Evolutionary conservation across 23 red algal genomes (phyloP), one percentile per base, ranked within the genome.

Genomic region (Chondrus crispus): DNA sequence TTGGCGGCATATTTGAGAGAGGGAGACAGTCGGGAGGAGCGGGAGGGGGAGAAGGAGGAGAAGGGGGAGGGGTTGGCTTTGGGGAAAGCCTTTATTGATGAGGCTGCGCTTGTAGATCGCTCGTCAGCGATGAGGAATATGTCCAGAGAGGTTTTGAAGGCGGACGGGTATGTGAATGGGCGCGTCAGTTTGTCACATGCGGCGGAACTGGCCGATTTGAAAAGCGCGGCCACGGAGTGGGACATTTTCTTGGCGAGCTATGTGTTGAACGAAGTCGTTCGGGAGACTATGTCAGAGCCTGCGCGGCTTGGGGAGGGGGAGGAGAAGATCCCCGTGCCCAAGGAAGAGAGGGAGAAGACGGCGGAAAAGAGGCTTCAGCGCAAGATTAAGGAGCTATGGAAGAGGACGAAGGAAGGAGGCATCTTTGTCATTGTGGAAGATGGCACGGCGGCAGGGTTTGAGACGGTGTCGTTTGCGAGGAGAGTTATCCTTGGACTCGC

Each of bases 391-490:
- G 72, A 71, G 16, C 46, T 92, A 29, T 92, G 89, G 89, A 39
- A 32, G 37, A 50, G 89, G 9, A 66, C 63, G 41, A 62, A 19
- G 22, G 5, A 35, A 5, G 89, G 89, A 3, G 89, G 89, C 43
- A 33, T 92, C 22, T 58, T 84, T 4, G n/a, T 92, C 18, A 30
- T 92, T 35, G 47, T 92, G 42, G 89, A 92, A 50, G 77, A 92
- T 73, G 89, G 89, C 28, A 92, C 89, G 38, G 77, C 79, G 16
- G 89, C 89, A 40, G 89, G 89, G 22, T 92, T 92, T 82, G 89
- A 92, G 68, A 72, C 62, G 35, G 74, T 92, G 22, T 62, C 63
- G 24, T 92, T 84, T 57, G 76, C 62, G 5, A 71, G 89, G 39
- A 77, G 84, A 6, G 26, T 81, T 12, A 42, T 92, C 28, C 36